These are phyloP conservation scores for Talaromyces stipitatus DNA, from an alignment of 495 filamentous ascomycete species.

Conservation along the genomic window DNA sequence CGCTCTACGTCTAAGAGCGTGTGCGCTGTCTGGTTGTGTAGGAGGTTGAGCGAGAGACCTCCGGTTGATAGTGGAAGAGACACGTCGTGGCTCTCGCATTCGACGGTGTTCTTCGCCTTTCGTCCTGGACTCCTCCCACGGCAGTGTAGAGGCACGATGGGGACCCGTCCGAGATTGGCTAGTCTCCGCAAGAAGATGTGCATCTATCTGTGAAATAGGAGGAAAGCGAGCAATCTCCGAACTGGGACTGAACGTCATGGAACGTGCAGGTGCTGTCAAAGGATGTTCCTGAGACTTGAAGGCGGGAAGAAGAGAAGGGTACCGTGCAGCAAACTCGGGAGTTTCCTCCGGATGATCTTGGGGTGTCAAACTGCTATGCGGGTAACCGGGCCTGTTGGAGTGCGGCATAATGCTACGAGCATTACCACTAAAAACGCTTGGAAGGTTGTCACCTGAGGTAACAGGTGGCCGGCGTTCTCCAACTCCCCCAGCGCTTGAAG, in stretches of 20 bases:
- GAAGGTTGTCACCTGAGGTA: background rate
- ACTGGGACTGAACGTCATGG: conserved; percentile 16
- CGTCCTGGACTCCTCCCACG: background rate
- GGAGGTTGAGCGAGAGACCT: background rate
- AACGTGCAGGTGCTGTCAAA: conserved; percentile 5
- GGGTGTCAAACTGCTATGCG: background rate
- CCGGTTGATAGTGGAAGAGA: background rate
- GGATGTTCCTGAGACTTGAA: conserved; percentile 1
- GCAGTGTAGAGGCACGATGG: background rate
- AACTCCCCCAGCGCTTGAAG: background rate
- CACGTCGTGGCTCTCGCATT: background rate
- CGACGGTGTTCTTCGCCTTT: background rate
- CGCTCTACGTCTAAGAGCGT: conserved; percentile 18
- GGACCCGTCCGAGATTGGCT: background rate
- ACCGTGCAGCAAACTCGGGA: conserved; percentile 18
- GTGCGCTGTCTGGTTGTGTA: background rate
- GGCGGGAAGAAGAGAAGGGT: conserved; percentile 21
- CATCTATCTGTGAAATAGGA: conserved; percentile 38
- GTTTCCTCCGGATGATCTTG: conserved; percentile 5
- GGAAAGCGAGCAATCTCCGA: conserved; percentile 31
- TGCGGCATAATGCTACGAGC: background rate
- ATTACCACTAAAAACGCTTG: conserved; percentile 2
- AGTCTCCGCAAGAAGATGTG: conserved; percentile 16
- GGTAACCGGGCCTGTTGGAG: background rate
- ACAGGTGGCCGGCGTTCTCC: background rate